phyloP scores from a whole-genome alignment of 345 rosid species.

The Erucastrum elatum region DNA sequence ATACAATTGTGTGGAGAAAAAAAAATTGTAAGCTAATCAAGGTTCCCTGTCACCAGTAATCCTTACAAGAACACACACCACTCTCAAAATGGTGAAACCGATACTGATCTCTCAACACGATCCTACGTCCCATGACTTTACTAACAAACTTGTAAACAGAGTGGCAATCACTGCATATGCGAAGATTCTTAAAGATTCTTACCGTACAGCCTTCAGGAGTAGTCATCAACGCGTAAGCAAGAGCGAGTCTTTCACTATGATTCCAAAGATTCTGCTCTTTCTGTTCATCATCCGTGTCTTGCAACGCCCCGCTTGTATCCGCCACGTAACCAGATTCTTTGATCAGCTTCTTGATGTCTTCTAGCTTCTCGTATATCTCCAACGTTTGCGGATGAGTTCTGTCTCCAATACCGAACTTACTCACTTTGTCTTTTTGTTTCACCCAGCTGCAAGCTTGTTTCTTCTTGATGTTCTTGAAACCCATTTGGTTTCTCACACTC shows the following conservation, averaged over 20 bases:
- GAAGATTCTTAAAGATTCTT: constrained; percentile 79
- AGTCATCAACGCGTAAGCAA: constrained; percentile 65
- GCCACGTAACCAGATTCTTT: constrained; percentile 79
- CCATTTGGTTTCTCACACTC: constrained; percentile 73
- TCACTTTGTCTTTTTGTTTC: constrained; percentile 61
- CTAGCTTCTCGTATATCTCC: constrained; percentile 68
- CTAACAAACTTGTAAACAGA: constrained; percentile 77
- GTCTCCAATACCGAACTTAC: constrained; percentile 78
- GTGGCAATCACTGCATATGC: constrained; percentile 83
- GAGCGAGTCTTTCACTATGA: constrained; percentile 90
- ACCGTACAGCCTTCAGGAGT: constrained; percentile 60
- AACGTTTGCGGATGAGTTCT: constrained; percentile 54
- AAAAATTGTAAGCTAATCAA: background rate
- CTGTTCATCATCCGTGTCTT: constrained; percentile 91
- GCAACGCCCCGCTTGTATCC: constrained; percentile 75
- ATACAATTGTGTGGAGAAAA: background rate
- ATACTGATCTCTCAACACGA: constrained; percentile 70
- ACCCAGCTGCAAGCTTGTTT: constrained; percentile 95
- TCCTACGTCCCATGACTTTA: constrained; percentile 49
- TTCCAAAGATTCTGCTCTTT: constrained; percentile 89
- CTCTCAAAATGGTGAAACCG: constrained; percentile 78
- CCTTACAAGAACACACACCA: constrained; percentile 81
- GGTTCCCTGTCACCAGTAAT: constrained; percentile 61
- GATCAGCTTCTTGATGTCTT: constrained; percentile 71
- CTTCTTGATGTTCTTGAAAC: constrained; percentile 64